phyloP scores from a whole-genome alignment of 2,329 filamentous ascomycete genomes.

The Microsporum ferrugineum region DNA sequence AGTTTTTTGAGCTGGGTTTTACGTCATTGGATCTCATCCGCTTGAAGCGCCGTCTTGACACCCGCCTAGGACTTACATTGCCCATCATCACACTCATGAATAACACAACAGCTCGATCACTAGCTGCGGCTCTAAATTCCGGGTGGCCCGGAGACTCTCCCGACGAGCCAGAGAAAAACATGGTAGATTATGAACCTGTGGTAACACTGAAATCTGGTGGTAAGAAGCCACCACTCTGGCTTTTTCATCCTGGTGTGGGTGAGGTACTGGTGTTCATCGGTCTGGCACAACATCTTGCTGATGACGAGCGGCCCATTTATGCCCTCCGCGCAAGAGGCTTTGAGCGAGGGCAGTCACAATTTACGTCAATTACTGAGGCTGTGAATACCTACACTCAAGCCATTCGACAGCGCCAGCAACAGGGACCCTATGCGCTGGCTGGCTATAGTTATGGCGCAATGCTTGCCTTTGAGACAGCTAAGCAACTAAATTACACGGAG shows the following conservation, averaged over 20 bases:
- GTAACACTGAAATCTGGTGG: constrained; percentile 21
- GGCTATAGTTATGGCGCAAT: constrained; percentile 44
- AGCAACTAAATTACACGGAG: constrained; percentile 26
- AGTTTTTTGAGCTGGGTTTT: constrained; percentile 22
- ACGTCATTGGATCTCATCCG: constrained; percentile 13
- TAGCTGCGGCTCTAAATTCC: constrained; percentile 13
- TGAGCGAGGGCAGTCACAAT: constrained; percentile 28
- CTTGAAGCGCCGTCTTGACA: not conserved
- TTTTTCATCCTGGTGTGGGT: constrained; percentile 31
- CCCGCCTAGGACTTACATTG: not conserved
- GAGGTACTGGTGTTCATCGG: constrained; percentile 31
- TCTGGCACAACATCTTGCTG: constrained; percentile 21
- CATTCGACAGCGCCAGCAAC: constrained; percentile 36
- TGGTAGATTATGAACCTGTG: constrained; percentile 23
- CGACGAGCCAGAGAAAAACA: constrained; percentile 14
- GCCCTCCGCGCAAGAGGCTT: constrained; percentile 38
- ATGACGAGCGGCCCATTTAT: constrained; percentile 35
- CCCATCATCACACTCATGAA: not conserved
- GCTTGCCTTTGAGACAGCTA: constrained; percentile 42
- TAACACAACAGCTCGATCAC: not conserved
- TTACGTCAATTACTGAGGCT: constrained; percentile 31
- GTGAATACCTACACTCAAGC: constrained; percentile 31
- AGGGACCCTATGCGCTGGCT: constrained; percentile 42
- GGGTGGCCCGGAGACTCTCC: constrained; percentile 8
- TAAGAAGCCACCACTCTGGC: constrained; percentile 23